These are phyloP conservation scores for Penicillium robsamsonii DNA, from an alignment of 495 filamentous ascomycete genomes.

Conservation along the genomic window DNA sequence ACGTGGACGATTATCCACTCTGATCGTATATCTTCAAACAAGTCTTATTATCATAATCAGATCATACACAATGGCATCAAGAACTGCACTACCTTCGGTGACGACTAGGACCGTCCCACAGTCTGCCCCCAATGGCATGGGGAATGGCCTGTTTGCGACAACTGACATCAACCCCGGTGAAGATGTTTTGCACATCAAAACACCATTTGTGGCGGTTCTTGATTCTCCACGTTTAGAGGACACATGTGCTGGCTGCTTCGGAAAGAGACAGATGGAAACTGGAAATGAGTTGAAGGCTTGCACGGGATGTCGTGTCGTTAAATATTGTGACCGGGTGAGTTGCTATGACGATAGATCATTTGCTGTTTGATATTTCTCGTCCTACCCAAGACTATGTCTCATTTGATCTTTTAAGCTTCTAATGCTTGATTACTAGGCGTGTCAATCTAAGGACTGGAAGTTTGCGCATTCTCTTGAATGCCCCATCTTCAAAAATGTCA, in stretches of 20 bases:
- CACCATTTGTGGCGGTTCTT: slow-evolving; percentile 44
- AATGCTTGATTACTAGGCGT: slow-evolving; percentile 42
- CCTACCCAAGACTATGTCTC: neutral
- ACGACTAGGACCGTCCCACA: slow-evolving; percentile 30
- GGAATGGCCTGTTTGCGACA: slow-evolving; percentile 44
- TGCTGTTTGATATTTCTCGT: slow-evolving; percentile 5
- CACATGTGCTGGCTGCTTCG: slow-evolving; percentile 47
- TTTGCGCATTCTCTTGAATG: slow-evolving; percentile 61
- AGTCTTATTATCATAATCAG: neutral
- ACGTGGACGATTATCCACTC: slow-evolving; percentile 5
- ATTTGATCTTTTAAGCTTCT: slow-evolving; percentile 6
- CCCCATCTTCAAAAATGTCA: slow-evolving; percentile 44
- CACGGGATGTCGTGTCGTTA: slow-evolving; percentile 57
- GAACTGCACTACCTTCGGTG: slow-evolving; percentile 22
- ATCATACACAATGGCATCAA: slow-evolving; percentile 21
- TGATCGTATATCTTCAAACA: neutral
- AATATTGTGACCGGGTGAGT: slow-evolving; percentile 65
- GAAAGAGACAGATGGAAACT: slow-evolving; percentile 30
- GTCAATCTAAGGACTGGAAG: slow-evolving; percentile 62
- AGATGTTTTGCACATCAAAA: slow-evolving; percentile 38
- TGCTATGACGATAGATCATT: neutral
- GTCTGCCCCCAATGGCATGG: slow-evolving; percentile 33
- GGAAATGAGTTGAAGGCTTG: slow-evolving; percentile 51
- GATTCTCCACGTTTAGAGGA: slow-evolving; percentile 41
- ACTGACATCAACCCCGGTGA: slow-evolving; percentile 35